These are phyloP conservation scores for Orbilia javanica DNA, from an alignment of 2,329 filamentous ascomycete species.

Conservation along the genomic window DNA sequence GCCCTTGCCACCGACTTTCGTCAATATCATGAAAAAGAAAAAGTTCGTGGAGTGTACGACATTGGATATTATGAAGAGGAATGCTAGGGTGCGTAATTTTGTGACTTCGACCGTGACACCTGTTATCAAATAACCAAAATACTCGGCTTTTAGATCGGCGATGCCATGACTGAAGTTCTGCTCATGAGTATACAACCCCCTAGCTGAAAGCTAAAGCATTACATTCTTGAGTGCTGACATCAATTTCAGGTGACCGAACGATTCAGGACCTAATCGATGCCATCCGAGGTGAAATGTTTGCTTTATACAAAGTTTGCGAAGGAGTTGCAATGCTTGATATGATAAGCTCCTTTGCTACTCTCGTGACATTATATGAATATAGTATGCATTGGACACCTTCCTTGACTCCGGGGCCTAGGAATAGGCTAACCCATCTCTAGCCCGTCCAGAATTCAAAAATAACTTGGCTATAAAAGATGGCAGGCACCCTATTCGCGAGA, in stretches of 20 bases:
- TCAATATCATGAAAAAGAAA: conserved; percentile 80
- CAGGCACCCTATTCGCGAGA: conserved; percentile 83
- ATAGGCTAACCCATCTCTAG: not conserved
- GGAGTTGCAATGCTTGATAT: conserved; percentile 89
- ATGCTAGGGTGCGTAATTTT: conserved; percentile 63
- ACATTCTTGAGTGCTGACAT: not conserved
- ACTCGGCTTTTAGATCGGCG: conserved; percentile 79
- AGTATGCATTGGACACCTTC: conserved; percentile 52
- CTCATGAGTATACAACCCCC: conserved; percentile 72
- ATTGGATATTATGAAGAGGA: conserved; percentile 83
- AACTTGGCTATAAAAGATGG: conserved; percentile 79
- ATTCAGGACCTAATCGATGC: conserved; percentile 78
- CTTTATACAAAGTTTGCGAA: conserved; percentile 86
- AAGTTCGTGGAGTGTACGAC: conserved; percentile 89
- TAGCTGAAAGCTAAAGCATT: not conserved
- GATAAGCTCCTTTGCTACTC: conserved; percentile 77
- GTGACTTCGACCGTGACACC: not conserved
- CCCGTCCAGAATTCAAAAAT: conserved; percentile 76
- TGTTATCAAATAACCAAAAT: too few species aligned
- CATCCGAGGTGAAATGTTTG: conserved; percentile 78
- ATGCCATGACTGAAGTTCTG: conserved; percentile 86
- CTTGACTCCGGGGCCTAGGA: not conserved
- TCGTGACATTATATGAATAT: conserved; percentile 77
- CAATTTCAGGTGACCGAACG: conserved; percentile 72
- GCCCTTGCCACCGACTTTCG: conserved; percentile 76